Evolutionary conservation across 2,329 filamentous ascomycete genomes (phyloP).

Genomic region (Geoglossum cookeanum): DNA sequence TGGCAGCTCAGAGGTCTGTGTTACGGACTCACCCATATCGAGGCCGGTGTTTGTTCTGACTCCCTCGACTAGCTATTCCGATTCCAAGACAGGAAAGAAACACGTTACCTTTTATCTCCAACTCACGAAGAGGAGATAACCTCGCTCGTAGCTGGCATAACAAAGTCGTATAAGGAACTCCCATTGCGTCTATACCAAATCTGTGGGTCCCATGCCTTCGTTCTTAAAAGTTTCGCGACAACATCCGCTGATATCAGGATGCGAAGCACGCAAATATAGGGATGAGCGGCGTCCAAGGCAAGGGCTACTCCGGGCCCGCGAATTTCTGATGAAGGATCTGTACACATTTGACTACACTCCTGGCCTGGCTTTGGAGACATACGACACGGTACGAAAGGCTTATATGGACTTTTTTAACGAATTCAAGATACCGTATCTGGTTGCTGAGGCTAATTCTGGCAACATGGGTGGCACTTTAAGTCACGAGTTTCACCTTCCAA

Average conservation of each 20-base stretch:
- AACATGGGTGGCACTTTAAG: constrained; percentile 86
- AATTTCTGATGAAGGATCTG: constrained; percentile 96
- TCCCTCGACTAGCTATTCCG: constrained; percentile 48
- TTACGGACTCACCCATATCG: constrained; percentile 11
- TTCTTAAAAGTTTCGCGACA: neutral
- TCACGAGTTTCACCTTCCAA: constrained; percentile 84
- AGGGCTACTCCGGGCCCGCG: constrained; percentile 68
- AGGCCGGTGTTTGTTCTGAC: neutral
- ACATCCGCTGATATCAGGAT: neutral
- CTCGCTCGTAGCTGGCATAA: constrained; percentile 47
- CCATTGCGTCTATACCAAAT: constrained; percentile 84
- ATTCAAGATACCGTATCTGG: constrained; percentile 62
- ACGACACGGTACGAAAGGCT: constrained; percentile 49
- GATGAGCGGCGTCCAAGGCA: constrained; percentile 81
- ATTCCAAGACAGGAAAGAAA: constrained; percentile 59
- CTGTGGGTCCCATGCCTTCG: constrained; percentile 30
- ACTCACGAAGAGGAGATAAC: constrained; percentile 98
- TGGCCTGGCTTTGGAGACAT: constrained; percentile 58
- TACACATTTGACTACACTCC: constrained; percentile 74
- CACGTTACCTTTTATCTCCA: constrained; percentile 60
- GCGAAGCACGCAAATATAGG: constrained; percentile 67
- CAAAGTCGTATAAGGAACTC: constrained; percentile 70
- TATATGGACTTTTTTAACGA: constrained; percentile 68
- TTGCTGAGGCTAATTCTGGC: constrained; percentile 84
- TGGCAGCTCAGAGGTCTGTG: constrained; percentile 48